These are phyloP conservation scores for Silene noctiflora DNA, from an alignment of 179 eudicot species.

Conservation along the genomic window DNA sequence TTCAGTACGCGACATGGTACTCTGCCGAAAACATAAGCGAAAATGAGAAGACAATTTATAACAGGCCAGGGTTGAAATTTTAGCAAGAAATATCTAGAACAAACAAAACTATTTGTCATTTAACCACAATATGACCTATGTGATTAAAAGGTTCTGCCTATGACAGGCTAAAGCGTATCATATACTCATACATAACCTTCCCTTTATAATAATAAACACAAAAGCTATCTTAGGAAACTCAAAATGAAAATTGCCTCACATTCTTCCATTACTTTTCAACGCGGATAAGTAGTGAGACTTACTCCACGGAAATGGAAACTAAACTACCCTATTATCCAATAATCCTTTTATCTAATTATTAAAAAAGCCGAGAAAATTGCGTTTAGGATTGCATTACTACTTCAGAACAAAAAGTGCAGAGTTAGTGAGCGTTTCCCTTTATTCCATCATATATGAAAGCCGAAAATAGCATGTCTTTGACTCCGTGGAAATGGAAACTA, in stretches of 20 bases:
- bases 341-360: too few species aligned
- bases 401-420: not conserved
- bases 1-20: constrained; percentile 66
- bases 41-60: constrained; percentile 5
- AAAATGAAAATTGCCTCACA: too few species aligned
- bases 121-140: too few species aligned
- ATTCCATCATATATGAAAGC: not conserved
- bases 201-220: too few species aligned
- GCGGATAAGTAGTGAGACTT: not conserved
- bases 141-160: too few species aligned
- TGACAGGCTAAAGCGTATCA: too few species aligned
- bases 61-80: not conserved
- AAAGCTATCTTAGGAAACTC: too few species aligned
- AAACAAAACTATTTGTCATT: too few species aligned
- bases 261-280: not conserved
- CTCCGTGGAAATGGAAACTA: constrained; percentile 2
- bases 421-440: not conserved
- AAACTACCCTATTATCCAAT: not conserved
- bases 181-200: too few species aligned
- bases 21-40: constrained; percentile 38
- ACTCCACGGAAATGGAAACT: not conserved
- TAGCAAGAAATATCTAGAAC: not conserved
- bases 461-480: not conserved
- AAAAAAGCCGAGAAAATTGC: not conserved
- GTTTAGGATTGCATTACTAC: not conserved